A percentile compares a stretch with the other conserved stretches of the same genome.
Conservation (phyloP, 805 yeast species). For the Kazachstania viticola region DNA sequence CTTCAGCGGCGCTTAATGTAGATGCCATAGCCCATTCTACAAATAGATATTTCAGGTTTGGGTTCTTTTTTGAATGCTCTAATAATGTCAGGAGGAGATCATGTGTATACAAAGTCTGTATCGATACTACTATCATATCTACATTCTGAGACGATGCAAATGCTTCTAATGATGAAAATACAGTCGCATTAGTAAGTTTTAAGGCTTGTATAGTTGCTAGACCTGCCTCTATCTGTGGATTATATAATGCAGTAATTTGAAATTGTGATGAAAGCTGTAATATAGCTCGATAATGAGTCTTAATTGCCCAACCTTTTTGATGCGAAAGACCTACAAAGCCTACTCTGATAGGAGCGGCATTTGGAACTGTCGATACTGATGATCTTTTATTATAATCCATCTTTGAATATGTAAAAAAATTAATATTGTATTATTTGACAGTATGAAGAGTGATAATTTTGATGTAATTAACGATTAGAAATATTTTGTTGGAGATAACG, state of each 20-base stretch:
- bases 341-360: slow-evolving; percentile 18
- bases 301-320: slow-evolving; percentile 23
- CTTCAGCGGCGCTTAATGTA: slow-evolving; percentile 17
- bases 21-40: slow-evolving; percentile 23
- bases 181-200: slow-evolving; percentile 17
- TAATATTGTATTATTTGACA: too few species aligned
- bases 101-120: slow-evolving; percentile 14
- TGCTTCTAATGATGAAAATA: slow-evolving; percentile 15
- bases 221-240: slow-evolving; percentile 13
- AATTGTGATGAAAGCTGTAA: slow-evolving; percentile 22
- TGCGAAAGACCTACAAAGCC: slow-evolving; percentile 20
- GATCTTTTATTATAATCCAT: slow-evolving; percentile 22
- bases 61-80: slow-evolving; percentile 13
- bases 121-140: slow-evolving; percentile 20
- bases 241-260: slow-evolving; percentile 19
- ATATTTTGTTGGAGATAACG: background rate
- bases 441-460: too few species aligned
- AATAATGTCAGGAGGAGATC: slow-evolving; percentile 11
- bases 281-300: slow-evolving; percentile 23
- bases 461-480: too few species aligned
- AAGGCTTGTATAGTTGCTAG: slow-evolving; percentile 14
- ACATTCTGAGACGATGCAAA: slow-evolving; percentile 16
- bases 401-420: background rate
- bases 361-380: slow-evolving; percentile 22
- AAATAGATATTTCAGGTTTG: slow-evolving; percentile 17